Base-by-base conservation (phyloP, 345 rosid genomes). In the Mallotus nudiflorus region DNA sequence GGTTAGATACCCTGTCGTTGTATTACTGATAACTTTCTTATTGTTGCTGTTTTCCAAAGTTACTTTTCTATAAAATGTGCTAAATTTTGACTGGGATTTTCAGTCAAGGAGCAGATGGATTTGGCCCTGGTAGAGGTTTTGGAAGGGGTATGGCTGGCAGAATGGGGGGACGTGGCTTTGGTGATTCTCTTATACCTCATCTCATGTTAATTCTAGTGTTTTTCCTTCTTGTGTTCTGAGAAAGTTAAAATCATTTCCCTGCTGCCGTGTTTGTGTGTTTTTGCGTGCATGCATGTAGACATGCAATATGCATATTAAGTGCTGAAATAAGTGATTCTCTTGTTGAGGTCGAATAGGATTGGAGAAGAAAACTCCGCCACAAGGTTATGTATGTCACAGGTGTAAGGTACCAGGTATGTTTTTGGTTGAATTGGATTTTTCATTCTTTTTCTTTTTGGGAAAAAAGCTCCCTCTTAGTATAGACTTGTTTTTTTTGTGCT, bases 311-410 rank as follows among this genome's bases (percentile, higher is more conserved):
- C n/a, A n/a, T n/a, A n/a, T n/a, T n/a, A n/a, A n/a, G n/a, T n/a
- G n/a, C n/a, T 74, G 63, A 77, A 27, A 22, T 60, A 77, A 58
- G 5, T 54, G 28, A 68, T 77, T 66, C 51, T 45, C 27, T 77
- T 73, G 18, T 78, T 84, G 76, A 63, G 56, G 67, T 83, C 72
- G 56, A 55, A 71, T 72, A 88, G 99, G 99, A 31, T 48, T 92
- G 91, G 98, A 92, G 85, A 82, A 95, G 74, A 96, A 90, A 87
- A 96, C 91, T 14, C 98, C 98, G 69, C 99, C 99, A 45, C 92
- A 86, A 57, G 99, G 99, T 65, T 96, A 96, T 79, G 75, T 91
- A 25, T 96, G 99, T 72, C 97, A 92, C 77, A 92, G 99, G 68
- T 96, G 99, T 73, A 96, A 85, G 76, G 87, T 87, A 63, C 90